phyloP scores from a whole-genome alignment of 2,329 filamentous ascomycete genomes.

The Alternaria ventricosa region DNA sequence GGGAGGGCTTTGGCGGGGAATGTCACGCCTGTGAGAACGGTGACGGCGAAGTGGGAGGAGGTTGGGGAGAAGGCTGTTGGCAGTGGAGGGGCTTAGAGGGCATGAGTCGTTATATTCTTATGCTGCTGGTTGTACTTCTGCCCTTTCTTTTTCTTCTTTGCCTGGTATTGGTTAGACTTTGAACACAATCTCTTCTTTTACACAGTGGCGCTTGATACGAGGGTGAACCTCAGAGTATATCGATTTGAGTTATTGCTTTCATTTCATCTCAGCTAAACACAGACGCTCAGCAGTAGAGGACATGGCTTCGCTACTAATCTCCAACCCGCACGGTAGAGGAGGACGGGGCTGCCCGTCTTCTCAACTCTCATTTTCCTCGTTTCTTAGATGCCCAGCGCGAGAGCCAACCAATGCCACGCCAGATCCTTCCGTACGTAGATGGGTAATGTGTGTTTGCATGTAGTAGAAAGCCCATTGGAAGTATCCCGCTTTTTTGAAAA shows the following conservation, averaged over 20 bases:
- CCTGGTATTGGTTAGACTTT: background rate
- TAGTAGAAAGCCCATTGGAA: background rate
- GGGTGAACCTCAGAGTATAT: background rate
- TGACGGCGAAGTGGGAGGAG: background rate
- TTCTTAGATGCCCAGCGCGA: background rate
- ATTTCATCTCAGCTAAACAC: constrained; percentile 1
- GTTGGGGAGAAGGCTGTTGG: background rate
- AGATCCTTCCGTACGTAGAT: background rate
- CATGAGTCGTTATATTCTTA: background rate
- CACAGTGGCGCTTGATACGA: background rate
- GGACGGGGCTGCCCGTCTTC: constrained; percentile 11
- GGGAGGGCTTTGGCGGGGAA: background rate
- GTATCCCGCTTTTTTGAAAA: constrained; percentile 9
- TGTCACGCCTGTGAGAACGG: background rate
- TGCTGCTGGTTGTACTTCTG: background rate
- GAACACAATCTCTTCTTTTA: background rate
- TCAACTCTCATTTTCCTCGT: background rate
- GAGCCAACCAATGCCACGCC: constrained; percentile 1
- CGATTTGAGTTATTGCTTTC: background rate
- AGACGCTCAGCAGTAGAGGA: constrained; percentile 1
- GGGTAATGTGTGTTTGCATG: background rate
- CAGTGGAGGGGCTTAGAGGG: background rate
- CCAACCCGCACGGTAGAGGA: background rate
- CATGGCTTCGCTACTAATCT: background rate
- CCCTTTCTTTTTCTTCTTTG: background rate